Evolutionary conservation across 441 rosid genomes (phyloP).

Genomic region (Monsonia emarginata): DNA sequence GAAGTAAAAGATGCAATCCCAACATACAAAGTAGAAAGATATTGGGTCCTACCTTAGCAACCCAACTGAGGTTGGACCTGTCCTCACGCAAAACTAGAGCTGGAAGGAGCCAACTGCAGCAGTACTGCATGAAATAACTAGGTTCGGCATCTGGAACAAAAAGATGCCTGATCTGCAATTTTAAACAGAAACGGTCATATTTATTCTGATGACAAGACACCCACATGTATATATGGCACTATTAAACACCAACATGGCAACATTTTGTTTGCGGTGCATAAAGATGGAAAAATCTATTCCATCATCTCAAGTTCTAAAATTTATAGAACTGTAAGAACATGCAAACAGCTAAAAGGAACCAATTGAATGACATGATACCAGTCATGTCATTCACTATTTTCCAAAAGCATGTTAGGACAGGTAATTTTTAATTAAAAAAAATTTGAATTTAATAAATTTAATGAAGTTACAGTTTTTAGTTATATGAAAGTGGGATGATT

Average conservation of each 20-base stretch:
- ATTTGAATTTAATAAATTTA: too few species aligned
- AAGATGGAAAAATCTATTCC: background rate
- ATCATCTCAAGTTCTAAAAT: background rate
- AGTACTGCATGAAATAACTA: slow-evolving; percentile 64
- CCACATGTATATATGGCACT: background rate
- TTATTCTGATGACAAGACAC: background rate
- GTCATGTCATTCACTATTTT: too few species aligned
- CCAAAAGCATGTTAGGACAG: background rate
- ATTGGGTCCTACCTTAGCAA: slow-evolving; percentile 54
- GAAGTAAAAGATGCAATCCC: background rate
- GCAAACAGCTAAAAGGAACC: background rate
- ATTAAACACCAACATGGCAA: background rate
- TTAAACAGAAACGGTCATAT: background rate
- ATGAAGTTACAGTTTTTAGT: background rate
- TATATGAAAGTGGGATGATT: background rate
- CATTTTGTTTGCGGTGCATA: background rate
- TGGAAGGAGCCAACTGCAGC: slow-evolving; percentile 92
- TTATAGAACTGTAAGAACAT: background rate
- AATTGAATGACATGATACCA: background rate
- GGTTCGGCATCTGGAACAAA: slow-evolving; percentile 65
- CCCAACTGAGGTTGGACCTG: slow-evolving; percentile 54
- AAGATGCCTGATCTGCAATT: slow-evolving; percentile 30
- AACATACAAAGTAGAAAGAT: slow-evolving; percentile 6
- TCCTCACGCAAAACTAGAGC: slow-evolving; percentile 64
- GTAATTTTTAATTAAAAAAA: background rate